These are phyloP conservation scores for Beauveria pseudobassiana DNA, from an alignment of 2,329 filamentous ascomycete species.

Conservation along the genomic window DNA sequence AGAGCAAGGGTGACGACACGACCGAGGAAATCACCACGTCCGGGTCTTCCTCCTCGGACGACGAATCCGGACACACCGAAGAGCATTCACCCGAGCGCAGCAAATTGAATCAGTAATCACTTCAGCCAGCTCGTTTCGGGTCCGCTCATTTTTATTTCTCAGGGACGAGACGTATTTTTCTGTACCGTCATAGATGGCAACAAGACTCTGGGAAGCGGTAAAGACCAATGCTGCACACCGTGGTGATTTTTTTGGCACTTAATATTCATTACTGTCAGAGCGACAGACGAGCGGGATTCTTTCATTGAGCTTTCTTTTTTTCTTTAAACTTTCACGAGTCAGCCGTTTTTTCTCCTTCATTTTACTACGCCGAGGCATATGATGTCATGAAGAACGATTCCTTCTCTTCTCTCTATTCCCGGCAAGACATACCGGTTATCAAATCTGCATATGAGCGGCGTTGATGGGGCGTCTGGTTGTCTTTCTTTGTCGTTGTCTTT, in stretches of 20 bases:
- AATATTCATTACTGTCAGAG: not conserved
- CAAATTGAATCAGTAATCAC: slow-evolving; percentile 2
- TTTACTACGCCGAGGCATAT: not conserved
- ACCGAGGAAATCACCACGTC: slow-evolving; percentile 18
- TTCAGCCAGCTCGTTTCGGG: not conserved
- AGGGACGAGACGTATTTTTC: not conserved
- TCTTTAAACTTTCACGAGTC: not conserved
- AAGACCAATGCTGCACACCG: slow-evolving; percentile 6
- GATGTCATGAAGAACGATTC: slow-evolving; percentile 2
- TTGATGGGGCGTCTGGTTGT: slow-evolving; percentile 15
- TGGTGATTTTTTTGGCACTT: not conserved
- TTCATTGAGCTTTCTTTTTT: not conserved
- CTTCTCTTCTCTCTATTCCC: slow-evolving; percentile 3
- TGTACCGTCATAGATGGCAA: slow-evolving; percentile 7
- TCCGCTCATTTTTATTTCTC: not conserved
- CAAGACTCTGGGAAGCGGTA: not conserved
- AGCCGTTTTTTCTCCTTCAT: not conserved
- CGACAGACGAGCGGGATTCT: not conserved
- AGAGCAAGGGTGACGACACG: slow-evolving; percentile 23
- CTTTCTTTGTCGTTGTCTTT: slow-evolving; percentile 7
- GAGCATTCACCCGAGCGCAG: slow-evolving; percentile 19
- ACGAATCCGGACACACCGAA: slow-evolving; percentile 28
- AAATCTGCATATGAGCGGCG: slow-evolving; percentile 25
- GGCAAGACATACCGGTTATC: not conserved
- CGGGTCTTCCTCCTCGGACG: slow-evolving; percentile 28